Base-by-base conservation (phyloP, 208 protist genomes). In the Acanthamoeba culbertsoni region DNA sequence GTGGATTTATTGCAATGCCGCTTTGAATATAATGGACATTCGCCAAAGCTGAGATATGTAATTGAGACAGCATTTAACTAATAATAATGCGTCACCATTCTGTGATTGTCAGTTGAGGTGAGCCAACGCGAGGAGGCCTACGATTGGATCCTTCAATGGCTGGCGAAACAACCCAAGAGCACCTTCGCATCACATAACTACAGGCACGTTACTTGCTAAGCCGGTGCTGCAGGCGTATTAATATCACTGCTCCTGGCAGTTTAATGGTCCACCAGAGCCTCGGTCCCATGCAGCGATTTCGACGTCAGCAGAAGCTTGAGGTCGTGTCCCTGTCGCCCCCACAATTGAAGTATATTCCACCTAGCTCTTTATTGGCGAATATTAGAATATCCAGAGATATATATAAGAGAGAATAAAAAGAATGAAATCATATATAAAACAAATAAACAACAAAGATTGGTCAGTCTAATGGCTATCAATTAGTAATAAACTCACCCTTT, bases 251-350 rank as follows among this genome's bases (percentile, higher is more conserved):
- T 55, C 12, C 48, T 18, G 48, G 12, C 82, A 90, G 82, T 90
- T n/a, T 90, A 35, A 37, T 90, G 48, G 82, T 90, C 10, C 55
- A 90, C 33, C 82, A 90, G 82, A 90, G 82, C 82, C 53, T 90
- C 28, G 82, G 82, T 2, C 82, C 82, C 57, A 71, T 37, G 51
- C 82, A 90, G 82, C 82, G 82, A 45, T 90, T 90, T n/a, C 48
- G 82, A 2, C 31, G 40, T 2, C 55, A 43, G 23, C 82, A 68
- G 16, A 23, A 71, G 37, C 53, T 90, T n/a, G 82, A 90, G 51
- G 46, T 68, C 37, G 82, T 90, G 40, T 90, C 82, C 37, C 62
- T 48, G 42, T 26, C 48, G 51, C 82, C 82, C 0, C 51, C 82
- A 3, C 33, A 90, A 23, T 28, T 90, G 51, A 90, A 90, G 79